These are phyloP conservation scores for Paraphoma chrysanthemicola DNA, from an alignment of 2,329 filamentous ascomycete species.

Conservation along the genomic window DNA sequence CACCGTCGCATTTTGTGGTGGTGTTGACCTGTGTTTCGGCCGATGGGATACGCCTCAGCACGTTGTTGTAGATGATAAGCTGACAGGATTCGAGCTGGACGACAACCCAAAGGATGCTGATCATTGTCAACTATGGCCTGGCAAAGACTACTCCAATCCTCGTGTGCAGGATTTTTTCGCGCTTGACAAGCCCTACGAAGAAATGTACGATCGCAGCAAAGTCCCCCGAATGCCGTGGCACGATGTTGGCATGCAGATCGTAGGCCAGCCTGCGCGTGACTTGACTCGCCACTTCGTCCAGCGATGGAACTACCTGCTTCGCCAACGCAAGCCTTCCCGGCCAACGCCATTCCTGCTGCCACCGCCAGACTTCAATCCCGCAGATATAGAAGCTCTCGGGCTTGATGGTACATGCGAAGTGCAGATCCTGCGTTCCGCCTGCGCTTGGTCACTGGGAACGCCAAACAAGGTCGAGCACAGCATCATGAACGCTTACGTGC, in stretches of 20 bases:
- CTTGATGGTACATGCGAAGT: conserved; percentile 95
- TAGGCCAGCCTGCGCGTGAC: conserved; percentile 93
- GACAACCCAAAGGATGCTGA: conserved; percentile 81
- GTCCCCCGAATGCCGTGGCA: conserved; percentile 98
- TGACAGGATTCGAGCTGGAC: conserved; percentile 87
- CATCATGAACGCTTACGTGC: conserved; percentile 94
- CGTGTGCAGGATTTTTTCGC: conserved; percentile 94
- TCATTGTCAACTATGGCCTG: conserved; percentile 94
- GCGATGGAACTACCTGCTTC: conserved; percentile 95
- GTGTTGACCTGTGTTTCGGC: conserved; percentile 95
- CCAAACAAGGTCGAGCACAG: conserved; percentile 85
- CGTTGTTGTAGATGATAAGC: conserved; percentile 87
- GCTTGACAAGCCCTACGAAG: conserved; percentile 92
- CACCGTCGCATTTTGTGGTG: conserved; percentile 92
- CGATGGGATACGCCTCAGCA: conserved; percentile 98
- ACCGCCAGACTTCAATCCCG: conserved; percentile 86
- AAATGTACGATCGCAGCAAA: conserved; percentile 95
- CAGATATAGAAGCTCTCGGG: conserved; percentile 85
- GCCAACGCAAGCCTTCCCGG: conserved; percentile 89
- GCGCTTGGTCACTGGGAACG: conserved; percentile 89
- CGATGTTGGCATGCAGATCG: conserved; percentile 96
- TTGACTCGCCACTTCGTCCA: conserved; percentile 96
- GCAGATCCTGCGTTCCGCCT: conserved; percentile 90
- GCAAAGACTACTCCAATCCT: conserved; percentile 98
- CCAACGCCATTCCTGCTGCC: conserved; percentile 93